Evolutionary conservation across 345 rosid genomes (phyloP), one percentile per base, ranked within the genome.

Genomic region (Heritiera littoralis): DNA sequence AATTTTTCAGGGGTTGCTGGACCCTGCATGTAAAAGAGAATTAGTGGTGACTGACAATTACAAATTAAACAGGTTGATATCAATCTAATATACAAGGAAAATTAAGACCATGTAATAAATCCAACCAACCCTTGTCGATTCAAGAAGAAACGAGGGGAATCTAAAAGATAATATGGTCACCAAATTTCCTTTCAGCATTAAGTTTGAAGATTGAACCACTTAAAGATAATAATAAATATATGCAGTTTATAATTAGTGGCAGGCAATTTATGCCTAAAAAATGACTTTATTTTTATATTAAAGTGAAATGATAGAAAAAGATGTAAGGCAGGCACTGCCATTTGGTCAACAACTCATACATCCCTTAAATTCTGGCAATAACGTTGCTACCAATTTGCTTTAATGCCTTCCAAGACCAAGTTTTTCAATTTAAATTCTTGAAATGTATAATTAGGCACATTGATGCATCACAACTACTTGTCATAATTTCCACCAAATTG

Each of bases 1-100:
- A 84, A 85, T 63, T 96, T 94, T 82, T 94, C 95, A 6, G 95
- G 95, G 35, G 99, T 96, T 23, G 90, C 89, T 63, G 95, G 99
- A 72, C 95, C 94, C 98, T 96, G 83, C 35, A 77, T 14, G n/a
- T 18, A 56, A 69, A 72, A 65, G 52, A 77, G n/a, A 32, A 41
- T 59, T 45, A 9, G 15, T 1, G 18, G 54, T 17, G 68, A 60
- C 68, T 32, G 55, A 76, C 41, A 63, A 43, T 48, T 76, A 46
- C 58, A 55, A 40, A 38, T 10, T n/a, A 55, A 35, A 73, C 65
- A 73, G 38, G 35, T 38, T 8, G 38, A 45, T 4, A 76, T 64
- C 71, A 64, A 2, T 9, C 9, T 12, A 61, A 43, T 15, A 65
- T 14, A 28, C 14, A 61, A 30, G 13, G 28, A 30, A 73, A 73